These are phyloP conservation scores for Botryotinia convoluta DNA, from an alignment of 2,329 filamentous ascomycete species.

Conservation along the genomic window DNA sequence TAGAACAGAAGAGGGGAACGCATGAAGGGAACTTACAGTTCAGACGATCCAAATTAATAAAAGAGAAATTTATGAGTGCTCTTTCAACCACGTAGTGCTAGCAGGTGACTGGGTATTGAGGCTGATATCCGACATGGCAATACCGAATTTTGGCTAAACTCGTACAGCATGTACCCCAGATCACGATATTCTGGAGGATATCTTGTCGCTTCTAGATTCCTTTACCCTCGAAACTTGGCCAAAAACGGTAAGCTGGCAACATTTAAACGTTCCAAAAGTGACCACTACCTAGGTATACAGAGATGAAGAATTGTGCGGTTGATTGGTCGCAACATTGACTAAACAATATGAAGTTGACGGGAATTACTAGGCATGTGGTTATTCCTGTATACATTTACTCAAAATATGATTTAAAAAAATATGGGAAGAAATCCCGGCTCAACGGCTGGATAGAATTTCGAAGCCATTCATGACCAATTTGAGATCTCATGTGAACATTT, in stretches of 20 bases:
- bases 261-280: not conserved
- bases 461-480: not conserved
- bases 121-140: not conserved
- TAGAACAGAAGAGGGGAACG: not conserved
- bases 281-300: not conserved
- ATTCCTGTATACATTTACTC: not conserved
- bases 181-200: not conserved
- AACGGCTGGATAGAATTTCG: not conserved
- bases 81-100: not conserved
- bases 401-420: not conserved
- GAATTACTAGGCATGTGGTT: not conserved
- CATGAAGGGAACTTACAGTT: not conserved
- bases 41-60: not conserved
- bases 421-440: not conserved
- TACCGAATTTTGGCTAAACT: conserved; percentile 2
- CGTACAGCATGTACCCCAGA: conserved; percentile 6
- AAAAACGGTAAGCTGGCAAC: not conserved
- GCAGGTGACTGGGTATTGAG: not conserved
- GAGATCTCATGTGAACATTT: not conserved
- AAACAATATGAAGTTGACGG: not conserved
- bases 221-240: not conserved
- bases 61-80: not conserved
- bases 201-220: not conserved
- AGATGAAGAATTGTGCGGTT: not conserved
- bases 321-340: not conserved